Percentiles rank a stretch among this genome's conserved stretches.
These are phyloP conservation scores for Ustilago crameri DNA, from an alignment of 1,284 basidiomycete genomes.

Conservation along the genomic window DNA sequence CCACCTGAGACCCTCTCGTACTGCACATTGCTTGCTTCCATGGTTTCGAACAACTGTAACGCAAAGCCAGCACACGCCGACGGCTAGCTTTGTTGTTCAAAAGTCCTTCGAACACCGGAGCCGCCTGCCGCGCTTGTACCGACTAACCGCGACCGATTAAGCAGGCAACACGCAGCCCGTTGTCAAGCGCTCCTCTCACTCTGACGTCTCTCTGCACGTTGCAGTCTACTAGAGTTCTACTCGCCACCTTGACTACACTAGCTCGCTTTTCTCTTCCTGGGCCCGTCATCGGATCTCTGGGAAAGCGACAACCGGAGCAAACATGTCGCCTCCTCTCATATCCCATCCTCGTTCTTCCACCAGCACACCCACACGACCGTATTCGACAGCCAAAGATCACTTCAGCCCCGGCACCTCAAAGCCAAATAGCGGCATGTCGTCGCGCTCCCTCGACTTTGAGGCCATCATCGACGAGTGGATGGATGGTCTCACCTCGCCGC, in stretches of 20 bases:
- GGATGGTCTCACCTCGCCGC: constrained; percentile 32
- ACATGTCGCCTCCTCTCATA: constrained; percentile 30
- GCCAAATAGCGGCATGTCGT: constrained; percentile 33
- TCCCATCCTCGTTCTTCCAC: constrained; percentile 1
- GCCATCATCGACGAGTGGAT: constrained; percentile 28
- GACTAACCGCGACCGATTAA: too few species aligned
- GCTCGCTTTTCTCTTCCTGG: not conserved
- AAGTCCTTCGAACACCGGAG: not conserved
- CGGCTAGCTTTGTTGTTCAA: not conserved
- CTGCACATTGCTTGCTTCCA: not conserved
- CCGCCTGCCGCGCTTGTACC: not conserved
- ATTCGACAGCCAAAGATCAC: constrained; percentile 13
- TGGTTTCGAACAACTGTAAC: too few species aligned
- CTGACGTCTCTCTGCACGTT: too few species aligned
- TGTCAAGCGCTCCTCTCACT: too few species aligned
- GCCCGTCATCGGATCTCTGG: constrained; percentile 1
- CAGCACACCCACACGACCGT: constrained; percentile 5
- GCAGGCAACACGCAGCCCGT: too few species aligned
- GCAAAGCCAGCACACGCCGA: not conserved
- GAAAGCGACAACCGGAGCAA: constrained; percentile 8
- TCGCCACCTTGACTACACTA: too few species aligned
- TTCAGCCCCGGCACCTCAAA: constrained; percentile 25
- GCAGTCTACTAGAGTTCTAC: too few species aligned
- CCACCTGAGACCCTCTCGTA: not conserved
- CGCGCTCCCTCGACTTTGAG: constrained; percentile 22